A percentile compares a stretch with the other conserved stretches of the same genome.
These are phyloP conservation scores for Candida morakotiae DNA, from an alignment of 805 yeast genomes.

Conservation along the genomic window DNA sequence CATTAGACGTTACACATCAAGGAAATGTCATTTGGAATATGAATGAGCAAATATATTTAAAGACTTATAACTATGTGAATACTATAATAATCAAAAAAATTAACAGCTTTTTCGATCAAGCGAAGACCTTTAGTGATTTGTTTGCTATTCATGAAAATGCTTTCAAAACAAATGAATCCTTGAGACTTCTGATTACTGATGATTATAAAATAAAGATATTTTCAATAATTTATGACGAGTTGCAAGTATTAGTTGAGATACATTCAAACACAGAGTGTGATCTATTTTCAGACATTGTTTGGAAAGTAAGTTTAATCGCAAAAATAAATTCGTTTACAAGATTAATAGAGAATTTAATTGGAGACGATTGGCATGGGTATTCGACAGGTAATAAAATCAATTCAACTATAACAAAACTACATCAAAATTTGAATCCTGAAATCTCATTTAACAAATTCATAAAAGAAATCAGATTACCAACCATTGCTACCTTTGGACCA, in stretches of 20 bases:
- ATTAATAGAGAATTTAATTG: slow-evolving; percentile 22
- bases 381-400: slow-evolving; percentile 56
- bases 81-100: slow-evolving; percentile 17
- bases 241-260: slow-evolving; percentile 15
- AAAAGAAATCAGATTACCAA: slow-evolving; percentile 6
- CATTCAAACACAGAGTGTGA: slow-evolving; percentile 2
- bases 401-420: slow-evolving; percentile 43
- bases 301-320: slow-evolving; percentile 16
- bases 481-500: slow-evolving; percentile 18
- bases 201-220: slow-evolving; percentile 30
- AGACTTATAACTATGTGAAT: slow-evolving; percentile 18
- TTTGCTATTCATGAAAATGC: slow-evolving; percentile 21
- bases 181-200: slow-evolving; percentile 30
- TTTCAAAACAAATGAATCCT: slow-evolving; percentile 11
- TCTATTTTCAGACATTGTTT: slow-evolving; percentile 8
- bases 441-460: slow-evolving; percentile 49
- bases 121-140: slow-evolving; percentile 25
- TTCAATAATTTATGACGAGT: slow-evolving; percentile 24
- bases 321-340: slow-evolving; percentile 22
- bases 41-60: slow-evolving; percentile 23
- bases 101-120: slow-evolving; percentile 21
- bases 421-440: slow-evolving; percentile 43
- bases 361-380: slow-evolving; percentile 34
- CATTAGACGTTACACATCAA: slow-evolving; percentile 30
- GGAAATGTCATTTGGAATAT: slow-evolving; percentile 26